Conservation (phyloP, 768 basidiomycete genomes). For the Plicaturopsis crispa region DNA sequence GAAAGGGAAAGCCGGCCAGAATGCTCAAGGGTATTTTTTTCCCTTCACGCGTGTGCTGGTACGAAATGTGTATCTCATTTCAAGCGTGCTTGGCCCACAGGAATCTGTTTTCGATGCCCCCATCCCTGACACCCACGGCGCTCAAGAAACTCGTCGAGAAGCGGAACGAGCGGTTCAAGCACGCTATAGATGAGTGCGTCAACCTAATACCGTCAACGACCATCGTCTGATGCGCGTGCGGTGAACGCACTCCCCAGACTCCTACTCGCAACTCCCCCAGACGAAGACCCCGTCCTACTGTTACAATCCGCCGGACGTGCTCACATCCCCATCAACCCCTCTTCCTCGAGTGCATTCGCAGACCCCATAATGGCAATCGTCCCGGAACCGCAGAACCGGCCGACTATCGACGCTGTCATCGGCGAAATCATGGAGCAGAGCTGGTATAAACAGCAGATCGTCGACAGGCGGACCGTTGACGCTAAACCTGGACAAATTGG, state of each 20-base stretch:
- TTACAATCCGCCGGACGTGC: constrained; percentile 61
- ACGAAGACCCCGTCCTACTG: constrained; percentile 55
- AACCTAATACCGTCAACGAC: background rate
- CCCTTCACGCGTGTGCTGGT: background rate
- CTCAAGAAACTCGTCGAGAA: constrained; percentile 66
- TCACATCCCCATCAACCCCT: constrained; percentile 65
- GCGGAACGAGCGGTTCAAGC: constrained; percentile 55
- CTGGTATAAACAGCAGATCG: constrained; percentile 71
- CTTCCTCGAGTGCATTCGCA: constrained; percentile 4
- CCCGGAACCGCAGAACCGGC: constrained; percentile 43
- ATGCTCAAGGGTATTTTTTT: constrained; percentile 16
- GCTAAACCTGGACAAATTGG: constrained; percentile 48
- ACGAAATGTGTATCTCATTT: constrained; percentile 4
- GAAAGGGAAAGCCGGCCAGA: constrained; percentile 20
- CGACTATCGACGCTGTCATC: constrained; percentile 50
- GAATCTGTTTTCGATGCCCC: constrained; percentile 13
- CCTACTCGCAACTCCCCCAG: constrained; percentile 39
- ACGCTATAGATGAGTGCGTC: constrained; percentile 63
- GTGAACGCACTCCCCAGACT: no score
- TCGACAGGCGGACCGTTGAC: constrained; percentile 43
- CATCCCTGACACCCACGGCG: constrained; percentile 43
- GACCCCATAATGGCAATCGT: constrained; percentile 8
- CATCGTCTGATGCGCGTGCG: no score
- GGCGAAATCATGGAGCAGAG: constrained; percentile 45
- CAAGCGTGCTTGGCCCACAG: constrained; percentile 11